Base-by-base conservation (phyloP, 345 rosid genomes). In the Heritiera fomes region DNA sequence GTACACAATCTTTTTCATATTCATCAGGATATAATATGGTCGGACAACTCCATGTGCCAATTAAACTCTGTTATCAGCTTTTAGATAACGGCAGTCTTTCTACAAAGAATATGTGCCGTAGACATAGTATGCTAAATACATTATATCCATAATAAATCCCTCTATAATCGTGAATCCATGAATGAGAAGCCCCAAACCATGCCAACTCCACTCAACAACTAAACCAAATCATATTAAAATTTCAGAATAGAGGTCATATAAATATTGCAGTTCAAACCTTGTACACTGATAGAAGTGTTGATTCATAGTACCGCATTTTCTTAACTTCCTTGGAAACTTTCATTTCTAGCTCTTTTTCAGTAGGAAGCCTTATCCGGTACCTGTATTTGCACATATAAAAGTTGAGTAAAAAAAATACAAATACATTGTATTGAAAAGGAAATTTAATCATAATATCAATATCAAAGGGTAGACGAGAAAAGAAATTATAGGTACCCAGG, bases 261-360 rank as follows among this genome's bases (percentile, higher is more conserved):
- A 46, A 32, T 32, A 52, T 56, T 59, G 53, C 58, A 70, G 78
- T 34, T 62, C 65, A 72, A 78, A 96, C 99, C 98, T 96, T 94
- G 89, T 96, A 96, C 11, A 84, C 82, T 50, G 90, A 88, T 78
- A 96, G 76, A 77, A 96, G 90, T 41, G 92, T 90, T 38, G 98
- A 92, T 83, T 96, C 98, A 85, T 90, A 91, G 79, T 81, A 89
- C 69, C 98, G 89, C 83, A 88, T 91, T 89, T 92, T 96, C 84
- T 92, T 92, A 75, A 94, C 94, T 69, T 91, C 99, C 88, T 92
- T 92, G 76, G 99, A 96, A 80, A 96, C 88, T 85, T 94, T 96
- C 98, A 94, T 94, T 90, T 96, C 98, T 15, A 90, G 88, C 91
- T 94, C 98, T 86, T 92, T 96, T 45, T 94, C 99, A 76, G 97